Evolutionary conservation across 1,284 basidiomycete species (phyloP).

Genomic region (Rhizoctonia solani): DNA sequence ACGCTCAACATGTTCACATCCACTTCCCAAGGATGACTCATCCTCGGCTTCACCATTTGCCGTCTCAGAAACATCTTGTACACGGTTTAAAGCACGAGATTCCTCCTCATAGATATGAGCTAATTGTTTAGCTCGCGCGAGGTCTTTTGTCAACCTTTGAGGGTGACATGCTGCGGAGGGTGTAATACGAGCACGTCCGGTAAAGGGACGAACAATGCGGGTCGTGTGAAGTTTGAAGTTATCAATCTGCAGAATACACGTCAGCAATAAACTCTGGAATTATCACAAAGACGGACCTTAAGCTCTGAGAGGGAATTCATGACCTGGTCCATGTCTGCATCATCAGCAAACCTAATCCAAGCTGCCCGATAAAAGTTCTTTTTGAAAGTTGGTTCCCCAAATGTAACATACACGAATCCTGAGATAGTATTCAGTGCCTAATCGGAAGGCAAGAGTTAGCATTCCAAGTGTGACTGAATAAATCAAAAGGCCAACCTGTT

Average conservation of each 20-base stretch:
- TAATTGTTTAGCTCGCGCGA: constrained; percentile 71
- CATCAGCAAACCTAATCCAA: constrained; percentile 84
- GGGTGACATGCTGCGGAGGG: constrained; percentile 80
- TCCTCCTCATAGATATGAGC: constrained; percentile 75
- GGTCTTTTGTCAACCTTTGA: constrained; percentile 76
- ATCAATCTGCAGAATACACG: constrained; percentile 66
- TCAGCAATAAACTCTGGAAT: constrained; percentile 21
- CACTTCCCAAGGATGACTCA: constrained; percentile 44
- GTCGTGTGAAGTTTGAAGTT: constrained; percentile 90
- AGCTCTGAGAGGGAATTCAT: constrained; percentile 76
- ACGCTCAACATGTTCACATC: constrained; percentile 56
- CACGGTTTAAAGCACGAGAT: constrained; percentile 38
- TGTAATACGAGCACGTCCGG: constrained; percentile 73
- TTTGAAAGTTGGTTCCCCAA: constrained; percentile 88
- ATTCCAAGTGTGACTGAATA: neutral
- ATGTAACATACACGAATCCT: constrained; percentile 78
- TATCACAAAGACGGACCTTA: constrained; percentile 59
- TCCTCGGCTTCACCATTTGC: constrained; percentile 47
- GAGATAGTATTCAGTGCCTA: constrained; percentile 69
- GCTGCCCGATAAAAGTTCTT: constrained; percentile 90
- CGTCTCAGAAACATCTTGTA: constrained; percentile 40
- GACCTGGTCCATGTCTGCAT: constrained; percentile 75
- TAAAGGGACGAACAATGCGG: constrained; percentile 78
- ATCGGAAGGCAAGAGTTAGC: constrained; percentile 30
- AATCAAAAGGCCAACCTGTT: constrained; percentile 64